Evolutionary conservation across 306 rosid species (phyloP).

Genomic region (Hippophae gyantsensis): DNA sequence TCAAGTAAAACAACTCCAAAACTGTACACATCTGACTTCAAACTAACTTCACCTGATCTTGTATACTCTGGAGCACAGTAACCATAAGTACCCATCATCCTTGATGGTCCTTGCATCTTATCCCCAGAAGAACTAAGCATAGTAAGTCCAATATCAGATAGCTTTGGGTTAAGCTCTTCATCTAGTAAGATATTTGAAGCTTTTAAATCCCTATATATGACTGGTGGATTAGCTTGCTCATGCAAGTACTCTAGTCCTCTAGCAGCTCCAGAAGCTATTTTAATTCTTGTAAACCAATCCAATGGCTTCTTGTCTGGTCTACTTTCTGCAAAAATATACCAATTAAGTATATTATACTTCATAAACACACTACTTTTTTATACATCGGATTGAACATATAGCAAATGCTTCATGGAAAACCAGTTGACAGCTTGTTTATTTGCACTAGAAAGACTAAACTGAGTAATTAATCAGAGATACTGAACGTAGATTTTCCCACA

Average conservation of each 20-base stretch:
- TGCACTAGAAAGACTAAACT: no score
- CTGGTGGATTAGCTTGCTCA: conserved; percentile 62
- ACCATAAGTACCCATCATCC: conserved; percentile 79
- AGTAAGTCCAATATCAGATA: conserved; percentile 69
- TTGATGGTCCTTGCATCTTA: conserved; percentile 42
- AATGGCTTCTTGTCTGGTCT: conserved; percentile 31
- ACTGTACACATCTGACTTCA: conserved; percentile 78
- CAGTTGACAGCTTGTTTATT: no score
- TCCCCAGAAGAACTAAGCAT: conserved; percentile 50
- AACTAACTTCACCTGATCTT: conserved; percentile 51
- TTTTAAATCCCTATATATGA: conserved; percentile 64
- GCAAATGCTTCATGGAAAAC: not conserved
- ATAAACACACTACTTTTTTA: not conserved
- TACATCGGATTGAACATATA: no score
- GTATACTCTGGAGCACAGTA: conserved; percentile 84
- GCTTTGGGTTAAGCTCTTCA: conserved; percentile 48
- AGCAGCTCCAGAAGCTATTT: conserved; percentile 57
- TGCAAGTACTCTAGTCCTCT: conserved; percentile 83
- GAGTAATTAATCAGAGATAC: no score
- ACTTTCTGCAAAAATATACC: conserved; percentile 17
- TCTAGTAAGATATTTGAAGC: conserved; percentile 70
- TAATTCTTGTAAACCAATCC: conserved; percentile 69
- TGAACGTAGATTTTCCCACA: no score
- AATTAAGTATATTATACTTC: no score
- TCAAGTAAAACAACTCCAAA: conserved; percentile 79